Base-by-base conservation (phyloP, 2,329 filamentous ascomycete species). In the Elsinoe necatrix region DNA sequence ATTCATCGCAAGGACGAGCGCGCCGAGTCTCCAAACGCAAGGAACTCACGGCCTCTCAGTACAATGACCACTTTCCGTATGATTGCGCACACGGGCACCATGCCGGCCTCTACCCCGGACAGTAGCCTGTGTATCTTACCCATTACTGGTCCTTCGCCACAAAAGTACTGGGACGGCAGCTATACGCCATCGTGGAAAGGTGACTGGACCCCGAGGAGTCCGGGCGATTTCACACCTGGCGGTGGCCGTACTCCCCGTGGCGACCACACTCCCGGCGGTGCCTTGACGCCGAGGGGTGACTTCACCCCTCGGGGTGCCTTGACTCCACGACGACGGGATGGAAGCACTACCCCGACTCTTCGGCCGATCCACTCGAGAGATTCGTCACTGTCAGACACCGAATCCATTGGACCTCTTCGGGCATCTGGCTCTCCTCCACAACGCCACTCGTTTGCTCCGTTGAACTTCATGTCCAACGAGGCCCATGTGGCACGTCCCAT, bases 381-480 rank as follows among this genome's bases (percentile, higher is more conserved):
- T 12, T 45, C 54, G 7, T 56, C 54, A 41, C 35, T 56, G 41
- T 56, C 54, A 23, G 54, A 56, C 18, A 45, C 39, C 54, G 54
- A 56, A 27, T 45, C 54, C 8, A 16, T 56, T 37, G 42, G 37
- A 23, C 54, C 39, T n/a, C 39, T 56, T 7, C 54, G 39, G 31
- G 7, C 54, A 14, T 41, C 54, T 2, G 14, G 5, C 5, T 47
- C 52, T 20, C 52, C 54, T 9, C 16, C 54, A 2, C n/a, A 39
- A 9, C 54, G 54, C 14, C 12, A 37, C 29, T 56, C 54, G 18
- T 56, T 56, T 47, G 54, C 54, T 9, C 54, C 54, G 2, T 34
- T 56, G 21, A 56, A 48, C 29, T 56, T 56, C 54, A 56, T 56
- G 54, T 47, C 54, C 2, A 56, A 56, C 31, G 54, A 56, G n/a